These are phyloP conservation scores for Tripterygium wilfordii DNA, from an alignment of 177 flowering plant genomes.

Conservation along the genomic window DNA sequence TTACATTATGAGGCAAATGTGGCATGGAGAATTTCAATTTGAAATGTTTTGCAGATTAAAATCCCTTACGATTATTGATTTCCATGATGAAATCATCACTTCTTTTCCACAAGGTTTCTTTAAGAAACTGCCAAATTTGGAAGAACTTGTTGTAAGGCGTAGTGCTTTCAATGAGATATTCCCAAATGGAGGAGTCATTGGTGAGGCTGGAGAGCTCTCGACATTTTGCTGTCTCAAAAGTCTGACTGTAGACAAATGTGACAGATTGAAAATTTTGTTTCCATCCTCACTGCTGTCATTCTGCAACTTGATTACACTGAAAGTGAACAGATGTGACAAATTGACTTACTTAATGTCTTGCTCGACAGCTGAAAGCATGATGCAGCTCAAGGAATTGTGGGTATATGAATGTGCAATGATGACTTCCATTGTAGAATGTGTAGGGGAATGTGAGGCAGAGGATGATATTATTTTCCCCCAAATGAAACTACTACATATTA, in stretches of 20 bases:
- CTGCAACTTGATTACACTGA: neutral
- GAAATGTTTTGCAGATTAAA: neutral
- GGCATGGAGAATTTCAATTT: neutral
- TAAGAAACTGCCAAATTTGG: neutral
- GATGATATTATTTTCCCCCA: no score
- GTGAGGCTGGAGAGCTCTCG: neutral
- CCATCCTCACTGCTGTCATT: neutral
- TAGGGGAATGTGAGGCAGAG: no score
- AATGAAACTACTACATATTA: no score
- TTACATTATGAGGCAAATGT: neutral
- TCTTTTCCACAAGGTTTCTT: slow-evolving; percentile 1
- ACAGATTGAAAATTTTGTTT: neutral
- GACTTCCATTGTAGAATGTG: no score
- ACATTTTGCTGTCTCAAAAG: neutral
- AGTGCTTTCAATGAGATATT: neutral
- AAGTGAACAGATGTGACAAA: neutral
- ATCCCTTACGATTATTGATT: neutral
- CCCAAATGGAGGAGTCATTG: neutral
- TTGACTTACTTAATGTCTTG: neutral
- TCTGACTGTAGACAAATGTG: neutral
- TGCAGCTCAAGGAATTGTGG: neutral
- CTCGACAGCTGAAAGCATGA: slow-evolving; percentile 6
- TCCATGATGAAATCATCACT: neutral
- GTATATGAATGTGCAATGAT: no score
- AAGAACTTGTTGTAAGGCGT: neutral